Percentiles rank a stretch among this genome's conserved stretches.
Evolutionary conservation across 2,329 filamentous ascomycete species (phyloP).

Genomic region (Tolypocladium inflatum): DNA sequence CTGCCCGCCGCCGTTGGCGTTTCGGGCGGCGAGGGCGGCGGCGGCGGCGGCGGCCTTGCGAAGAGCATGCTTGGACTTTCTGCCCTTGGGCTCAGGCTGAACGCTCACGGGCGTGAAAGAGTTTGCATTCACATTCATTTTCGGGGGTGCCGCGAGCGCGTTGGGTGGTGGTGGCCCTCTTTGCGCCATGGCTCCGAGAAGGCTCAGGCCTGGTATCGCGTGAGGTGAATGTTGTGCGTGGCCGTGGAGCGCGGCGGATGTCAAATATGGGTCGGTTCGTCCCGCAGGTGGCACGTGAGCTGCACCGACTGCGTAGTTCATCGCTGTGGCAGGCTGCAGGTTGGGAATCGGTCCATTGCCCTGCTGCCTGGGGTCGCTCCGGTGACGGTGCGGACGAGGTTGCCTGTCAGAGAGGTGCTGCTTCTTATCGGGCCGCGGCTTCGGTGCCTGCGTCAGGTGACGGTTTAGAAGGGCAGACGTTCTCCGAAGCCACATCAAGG

Average conservation of each 20-base stretch:
- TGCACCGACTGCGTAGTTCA: background rate
- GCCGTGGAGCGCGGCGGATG: background rate
- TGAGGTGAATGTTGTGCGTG: background rate
- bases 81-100: background rate
- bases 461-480: background rate
- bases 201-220: background rate
- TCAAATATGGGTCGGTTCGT: background rate
- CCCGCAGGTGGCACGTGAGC: background rate
- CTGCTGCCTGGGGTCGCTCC: background rate
- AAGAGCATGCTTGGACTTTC: background rate
- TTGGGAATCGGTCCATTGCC: background rate
- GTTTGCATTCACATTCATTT: background rate
- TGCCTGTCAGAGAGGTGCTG: background rate
- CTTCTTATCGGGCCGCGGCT: background rate
- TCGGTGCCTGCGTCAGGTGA: background rate
- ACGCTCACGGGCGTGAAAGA: background rate
- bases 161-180: background rate
- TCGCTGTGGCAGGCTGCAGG: constrained; percentile 1
- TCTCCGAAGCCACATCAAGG: background rate
- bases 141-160: background rate
- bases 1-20: background rate
- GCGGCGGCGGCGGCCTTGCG: background rate
- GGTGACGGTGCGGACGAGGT: background rate
- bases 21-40: background rate
- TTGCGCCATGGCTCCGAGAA: background rate